Percentiles rank a stretch among this genome's conserved stretches.
These are phyloP conservation scores for Pinguiococcus pyrenoidosus DNA, from an alignment of 108 stramenopile genomes.

Conservation along the genomic window DNA sequence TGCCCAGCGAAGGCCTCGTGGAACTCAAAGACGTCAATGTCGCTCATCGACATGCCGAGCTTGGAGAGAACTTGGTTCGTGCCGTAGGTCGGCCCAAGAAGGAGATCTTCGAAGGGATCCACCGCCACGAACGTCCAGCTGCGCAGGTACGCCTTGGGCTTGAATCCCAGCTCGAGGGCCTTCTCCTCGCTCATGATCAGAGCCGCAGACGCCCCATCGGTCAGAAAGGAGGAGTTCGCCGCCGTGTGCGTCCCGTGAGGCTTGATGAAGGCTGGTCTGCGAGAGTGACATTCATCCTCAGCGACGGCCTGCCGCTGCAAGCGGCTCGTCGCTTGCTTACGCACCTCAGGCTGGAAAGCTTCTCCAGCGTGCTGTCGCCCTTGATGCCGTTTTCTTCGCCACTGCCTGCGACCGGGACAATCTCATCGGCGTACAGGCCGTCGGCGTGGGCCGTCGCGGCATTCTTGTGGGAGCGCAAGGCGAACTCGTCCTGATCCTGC, in stretches of 20 bases:
- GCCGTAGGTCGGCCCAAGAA: conserved; percentile 47
- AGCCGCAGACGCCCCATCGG: conserved; percentile 87
- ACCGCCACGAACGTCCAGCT: conserved; percentile 86
- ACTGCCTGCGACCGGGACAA: conserved; percentile 62
- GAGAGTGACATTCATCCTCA: no score
- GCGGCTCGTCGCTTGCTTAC: no score
- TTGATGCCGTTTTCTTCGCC: conserved; percentile 88
- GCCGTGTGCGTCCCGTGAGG: conserved; percentile 93
- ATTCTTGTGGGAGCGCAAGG: conserved; percentile 65
- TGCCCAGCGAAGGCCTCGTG: conserved; percentile 98
- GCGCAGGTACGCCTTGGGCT: conserved; percentile 75
- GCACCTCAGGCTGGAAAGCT: conserved; percentile 76
- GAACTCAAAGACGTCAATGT: conserved; percentile 83
- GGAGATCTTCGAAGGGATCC: conserved; percentile 93
- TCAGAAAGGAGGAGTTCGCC: conserved; percentile 87
- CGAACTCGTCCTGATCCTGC: conserved; percentile 86
- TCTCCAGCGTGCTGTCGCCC: conserved; percentile 73
- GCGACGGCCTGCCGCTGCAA: no score
- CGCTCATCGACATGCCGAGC: conserved; percentile 47
- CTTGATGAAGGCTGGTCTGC: conserved; percentile 95
- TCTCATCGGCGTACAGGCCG: conserved; percentile 81
- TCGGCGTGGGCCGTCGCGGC: conserved; percentile 81
- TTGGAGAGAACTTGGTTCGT: conserved; percentile 1
- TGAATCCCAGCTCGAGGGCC: conserved; percentile 83
- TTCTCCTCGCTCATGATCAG: conserved; percentile 82